Evolutionary conservation across 202 grass and related monocot genomes (phyloP).

Genomic region (Elaeis oleifera): DNA sequence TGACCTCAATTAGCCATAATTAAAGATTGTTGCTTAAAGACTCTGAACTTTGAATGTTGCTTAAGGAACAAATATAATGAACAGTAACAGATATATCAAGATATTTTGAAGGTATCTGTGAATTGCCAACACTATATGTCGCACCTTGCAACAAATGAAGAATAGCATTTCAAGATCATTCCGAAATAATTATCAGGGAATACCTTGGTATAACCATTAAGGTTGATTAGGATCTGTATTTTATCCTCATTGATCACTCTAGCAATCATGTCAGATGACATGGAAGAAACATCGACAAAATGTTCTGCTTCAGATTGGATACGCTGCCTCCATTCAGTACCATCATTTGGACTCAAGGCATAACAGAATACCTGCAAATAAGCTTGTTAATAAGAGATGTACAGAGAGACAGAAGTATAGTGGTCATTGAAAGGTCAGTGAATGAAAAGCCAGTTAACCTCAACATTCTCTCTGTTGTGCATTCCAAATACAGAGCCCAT

Average conservation of each 20-base stretch:
- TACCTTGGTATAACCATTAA: slow-evolving; percentile 97
- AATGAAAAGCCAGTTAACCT: slow-evolving; percentile 37
- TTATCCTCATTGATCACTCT: slow-evolving; percentile 74
- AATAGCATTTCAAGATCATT: not conserved
- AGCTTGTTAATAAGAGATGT: not conserved
- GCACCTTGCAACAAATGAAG: no score
- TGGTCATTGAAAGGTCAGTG: not conserved
- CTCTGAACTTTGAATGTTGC: no score
- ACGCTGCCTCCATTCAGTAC: slow-evolving; percentile 79
- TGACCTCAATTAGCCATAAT: no score
- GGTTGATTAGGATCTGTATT: slow-evolving; percentile 84
- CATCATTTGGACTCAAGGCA: slow-evolving; percentile 84
- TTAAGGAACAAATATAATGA: no score
- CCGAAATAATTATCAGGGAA: not conserved
- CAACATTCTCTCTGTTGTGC: slow-evolving; percentile 60
- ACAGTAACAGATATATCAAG: no score
- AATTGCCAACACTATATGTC: no score
- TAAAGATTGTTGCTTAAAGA: no score
- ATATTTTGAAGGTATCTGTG: no score
- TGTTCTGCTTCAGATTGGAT: slow-evolving; percentile 71
- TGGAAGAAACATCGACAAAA: slow-evolving; percentile 70
- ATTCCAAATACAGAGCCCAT: slow-evolving; percentile 91
- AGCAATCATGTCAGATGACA: slow-evolving; percentile 73
- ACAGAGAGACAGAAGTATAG: not conserved
- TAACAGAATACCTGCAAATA: slow-evolving; percentile 68